A percentile compares a stretch with the other conserved stretches of the same genome.
Evolutionary conservation across 441 rosid genomes (phyloP).

Genomic region (Theobroma grandiflorum): DNA sequence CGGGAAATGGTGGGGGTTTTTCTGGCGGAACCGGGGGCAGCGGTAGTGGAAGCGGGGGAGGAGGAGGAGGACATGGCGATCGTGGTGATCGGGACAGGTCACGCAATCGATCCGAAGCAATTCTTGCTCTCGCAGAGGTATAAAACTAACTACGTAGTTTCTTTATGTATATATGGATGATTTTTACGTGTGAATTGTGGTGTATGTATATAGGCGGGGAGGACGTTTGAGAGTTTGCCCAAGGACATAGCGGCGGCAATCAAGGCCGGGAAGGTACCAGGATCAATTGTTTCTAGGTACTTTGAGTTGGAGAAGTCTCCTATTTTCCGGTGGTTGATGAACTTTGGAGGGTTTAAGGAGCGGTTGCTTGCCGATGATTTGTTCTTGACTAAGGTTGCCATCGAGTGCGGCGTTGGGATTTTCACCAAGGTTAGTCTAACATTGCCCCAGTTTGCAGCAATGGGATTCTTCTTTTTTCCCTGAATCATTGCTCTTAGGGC

Average conservation of each 20-base stretch:
- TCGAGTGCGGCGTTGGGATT: slow-evolving; percentile 63
- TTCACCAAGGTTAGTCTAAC: slow-evolving; percentile 52
- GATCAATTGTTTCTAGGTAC: slow-evolving; percentile 43
- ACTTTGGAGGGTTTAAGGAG: slow-evolving; percentile 56
- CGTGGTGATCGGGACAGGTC: slow-evolving; percentile 14
- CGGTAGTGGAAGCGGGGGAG: slow-evolving; percentile 29
- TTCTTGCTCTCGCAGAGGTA: slow-evolving; percentile 34
- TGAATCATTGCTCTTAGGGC: not conserved
- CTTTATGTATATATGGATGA: too few relatives aligned
- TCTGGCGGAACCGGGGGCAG: slow-evolving; percentile 20
- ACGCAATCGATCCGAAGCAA: slow-evolving; percentile 31
- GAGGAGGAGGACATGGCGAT: slow-evolving; percentile 23
- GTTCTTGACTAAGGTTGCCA: slow-evolving; percentile 55
- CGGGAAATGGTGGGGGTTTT: slow-evolving; percentile 29
- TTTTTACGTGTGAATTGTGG: slow-evolving; percentile 16
- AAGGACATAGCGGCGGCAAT: slow-evolving; percentile 50
- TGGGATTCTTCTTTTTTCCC: not conserved
- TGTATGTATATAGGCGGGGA: slow-evolving; percentile 35
- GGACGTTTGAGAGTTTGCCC: slow-evolving; percentile 51
- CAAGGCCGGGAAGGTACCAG: slow-evolving; percentile 49
- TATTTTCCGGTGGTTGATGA: slow-evolving; percentile 51
- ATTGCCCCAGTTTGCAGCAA: not conserved
- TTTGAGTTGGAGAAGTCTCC: slow-evolving; percentile 53
- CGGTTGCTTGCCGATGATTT: slow-evolving; percentile 60
- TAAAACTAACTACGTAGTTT: too few relatives aligned